Conservation (phyloP, 2,329 filamentous ascomycete genomes). For the Fusarium sp. region DNA sequence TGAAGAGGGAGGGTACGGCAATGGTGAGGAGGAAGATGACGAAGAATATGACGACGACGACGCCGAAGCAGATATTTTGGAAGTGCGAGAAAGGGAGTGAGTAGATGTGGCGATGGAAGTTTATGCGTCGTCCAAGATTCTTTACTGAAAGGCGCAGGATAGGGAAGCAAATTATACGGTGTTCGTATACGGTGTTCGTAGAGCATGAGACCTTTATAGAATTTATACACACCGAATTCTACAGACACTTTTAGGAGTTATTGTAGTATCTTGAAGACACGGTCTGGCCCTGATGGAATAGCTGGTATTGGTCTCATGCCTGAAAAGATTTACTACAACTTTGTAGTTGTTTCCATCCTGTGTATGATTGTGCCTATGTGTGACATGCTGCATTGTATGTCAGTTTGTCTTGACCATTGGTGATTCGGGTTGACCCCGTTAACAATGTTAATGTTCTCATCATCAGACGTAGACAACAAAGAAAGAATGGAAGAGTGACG, state of each 20-base stretch:
- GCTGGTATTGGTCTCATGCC: background rate
- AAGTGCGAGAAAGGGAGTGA: constrained; percentile 53
- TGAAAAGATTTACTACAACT: background rate
- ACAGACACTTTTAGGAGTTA: background rate
- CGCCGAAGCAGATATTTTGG: constrained; percentile 52
- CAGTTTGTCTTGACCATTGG: background rate
- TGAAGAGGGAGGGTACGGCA: constrained; percentile 49
- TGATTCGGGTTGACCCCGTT: background rate
- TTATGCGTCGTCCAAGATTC: constrained; percentile 3
- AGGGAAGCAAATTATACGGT: background rate
- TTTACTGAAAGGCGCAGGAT: constrained; percentile 20
- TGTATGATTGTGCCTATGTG: background rate
- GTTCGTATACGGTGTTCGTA: background rate
- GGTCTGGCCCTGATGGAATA: no score
- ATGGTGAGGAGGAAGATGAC: constrained; percentile 47
- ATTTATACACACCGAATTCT: background rate
- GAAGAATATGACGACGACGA: constrained; percentile 46
- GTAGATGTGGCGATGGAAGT: constrained; percentile 20
- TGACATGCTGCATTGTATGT: background rate
- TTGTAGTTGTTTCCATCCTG: background rate
- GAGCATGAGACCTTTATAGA: constrained; percentile 1
- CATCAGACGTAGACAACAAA: background rate
- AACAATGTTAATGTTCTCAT: background rate
- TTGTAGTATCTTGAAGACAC: background rate
- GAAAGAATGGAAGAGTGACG: background rate